phyloP scores from a whole-genome alignment of 169 alveolate genomes.

The Babesia sp. region DNA sequence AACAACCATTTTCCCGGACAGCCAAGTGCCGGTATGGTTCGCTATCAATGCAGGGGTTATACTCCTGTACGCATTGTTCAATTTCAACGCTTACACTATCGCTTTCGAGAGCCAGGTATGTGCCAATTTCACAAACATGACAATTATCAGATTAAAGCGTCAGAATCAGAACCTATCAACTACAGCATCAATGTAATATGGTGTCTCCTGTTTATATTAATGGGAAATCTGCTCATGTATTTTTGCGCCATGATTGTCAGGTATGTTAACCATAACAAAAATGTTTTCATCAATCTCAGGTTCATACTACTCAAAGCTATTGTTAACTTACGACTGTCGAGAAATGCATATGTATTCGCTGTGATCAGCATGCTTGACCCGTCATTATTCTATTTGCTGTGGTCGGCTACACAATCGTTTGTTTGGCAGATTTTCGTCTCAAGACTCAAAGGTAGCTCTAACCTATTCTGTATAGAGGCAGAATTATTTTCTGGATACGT shows the following conservation, averaged over 20 bases:
- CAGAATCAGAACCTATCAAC: background rate
- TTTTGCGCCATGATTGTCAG: conserved; percentile 48
- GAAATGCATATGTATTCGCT: conserved; percentile 71
- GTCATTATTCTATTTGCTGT: conserved; percentile 67
- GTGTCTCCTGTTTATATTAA: conserved; percentile 38
- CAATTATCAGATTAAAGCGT: background rate
- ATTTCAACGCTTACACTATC: conserved; percentile 11
- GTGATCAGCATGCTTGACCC: conserved; percentile 77
- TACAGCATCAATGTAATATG: conserved; percentile 4
- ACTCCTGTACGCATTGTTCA: conserved; percentile 39
- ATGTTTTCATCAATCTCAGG: background rate
- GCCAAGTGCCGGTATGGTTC: conserved; percentile 51
- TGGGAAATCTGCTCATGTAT: conserved; percentile 30
- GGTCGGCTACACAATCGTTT: conserved; percentile 71
- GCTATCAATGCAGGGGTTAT: conserved; percentile 33
- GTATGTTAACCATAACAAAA: background rate
- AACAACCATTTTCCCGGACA: conserved; percentile 47
- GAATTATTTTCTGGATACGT: background rate
- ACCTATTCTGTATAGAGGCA: conserved; percentile 21
- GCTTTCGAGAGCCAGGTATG: background rate
- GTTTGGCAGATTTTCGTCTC: conserved; percentile 69
- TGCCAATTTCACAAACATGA: background rate
- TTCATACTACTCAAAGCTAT: conserved; percentile 51
- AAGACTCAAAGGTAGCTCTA: conserved; percentile 3
- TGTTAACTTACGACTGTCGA: conserved; percentile 51